Base-by-base conservation (phyloP, 2,329 filamentous ascomycete genomes). In the Aspergillus chevalieri region DNA sequence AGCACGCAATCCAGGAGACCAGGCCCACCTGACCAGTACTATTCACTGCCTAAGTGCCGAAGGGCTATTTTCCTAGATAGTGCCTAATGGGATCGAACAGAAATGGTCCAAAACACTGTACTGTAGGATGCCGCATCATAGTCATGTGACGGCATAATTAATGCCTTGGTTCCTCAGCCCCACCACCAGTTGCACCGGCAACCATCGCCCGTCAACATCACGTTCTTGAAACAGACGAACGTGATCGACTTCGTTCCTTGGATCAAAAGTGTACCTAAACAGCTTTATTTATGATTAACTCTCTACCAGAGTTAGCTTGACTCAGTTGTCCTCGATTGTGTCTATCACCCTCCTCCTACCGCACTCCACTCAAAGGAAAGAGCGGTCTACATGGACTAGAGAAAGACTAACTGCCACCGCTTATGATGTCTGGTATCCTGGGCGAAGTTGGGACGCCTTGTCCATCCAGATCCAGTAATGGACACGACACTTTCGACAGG, bases 381-480 rank as follows among this genome's bases (percentile, higher is more conserved):
- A 30, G 26, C 26, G 26, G 26, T 30, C 26, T 30, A 30, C 26
- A 30, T 12, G 26, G 34, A 15, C n/a, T 38, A 19, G 17, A 38
- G 17, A 17, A 38, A n/a, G 34, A n/a, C n/a, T 9, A 38, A 38
- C 12, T 17, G 17, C 14, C n/a, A 15, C 34, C 17, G 38, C 21
- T 33, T 39, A 60, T 22, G 15, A 66, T 64, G 65, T 61, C 62
- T 33, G 53, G 50, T 14, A 30, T 59, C 21, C 43, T 65, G 17
- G 41, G 56, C 6, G 61, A 66, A 52, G 51, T 57, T 30, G 56
- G 54, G 14, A 71, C 69, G 6, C 69, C 68, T 1, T 69, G 68
- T 47, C 67, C 65, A 2, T 54, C 59, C 34, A 59, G 57, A 42
- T 54, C 52, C 45, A 54, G 50, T 38, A 49, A 53, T 14, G 50